Evolutionary conservation across 108 stramenopile species (phyloP), one percentile per base, ranked within the genome.

Genomic region (Nitzschia putrida): DNA sequence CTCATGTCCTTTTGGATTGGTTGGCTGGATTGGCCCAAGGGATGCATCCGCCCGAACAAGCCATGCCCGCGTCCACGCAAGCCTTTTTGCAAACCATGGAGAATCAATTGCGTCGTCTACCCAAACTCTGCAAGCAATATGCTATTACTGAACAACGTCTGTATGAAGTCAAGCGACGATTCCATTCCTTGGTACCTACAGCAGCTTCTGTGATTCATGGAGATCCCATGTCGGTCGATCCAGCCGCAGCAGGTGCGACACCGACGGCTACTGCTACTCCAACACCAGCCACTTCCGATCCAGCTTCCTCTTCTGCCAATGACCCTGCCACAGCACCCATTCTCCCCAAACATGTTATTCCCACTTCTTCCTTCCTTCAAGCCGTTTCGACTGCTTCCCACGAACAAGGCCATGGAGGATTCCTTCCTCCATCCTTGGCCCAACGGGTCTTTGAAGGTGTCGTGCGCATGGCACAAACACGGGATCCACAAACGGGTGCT

Each of bases 381-480:
- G 80, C 83, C 2, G 80, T 91, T 13, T 86, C 78, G 13, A 26
- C 20, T 7, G 68, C 74, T 1, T 86, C 81, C 61, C 71, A 75
- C 39, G 90, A 91, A 67, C 44, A 88, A 40, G 89, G 90, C 25
- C 92, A 94, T 54, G 90, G 90, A 39, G 92, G 92, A 52, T 91
- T 88, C 68, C 63, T 94, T 18, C 83, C 89, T 14, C 43, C 61
- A 41, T 61, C 74, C 23, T 76, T 94, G 61, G 88, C 89, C 16
- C 43, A 76, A 68, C 67, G 71, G 50, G 85, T 86, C 2, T 94
- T 94, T 74, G 60, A 73, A 34, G 86, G 73, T 14, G 70, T 76
- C 23, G 66, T 54, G 2, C 50, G 42, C 41, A 45, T 38, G 49
- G 21, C 64, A 18, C 55, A 29, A 63, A 59, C 41, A 51, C 41